Conservation (phyloP, 2,329 filamentous ascomycete species). For the Neopestalotiopsis clavispora region DNA sequence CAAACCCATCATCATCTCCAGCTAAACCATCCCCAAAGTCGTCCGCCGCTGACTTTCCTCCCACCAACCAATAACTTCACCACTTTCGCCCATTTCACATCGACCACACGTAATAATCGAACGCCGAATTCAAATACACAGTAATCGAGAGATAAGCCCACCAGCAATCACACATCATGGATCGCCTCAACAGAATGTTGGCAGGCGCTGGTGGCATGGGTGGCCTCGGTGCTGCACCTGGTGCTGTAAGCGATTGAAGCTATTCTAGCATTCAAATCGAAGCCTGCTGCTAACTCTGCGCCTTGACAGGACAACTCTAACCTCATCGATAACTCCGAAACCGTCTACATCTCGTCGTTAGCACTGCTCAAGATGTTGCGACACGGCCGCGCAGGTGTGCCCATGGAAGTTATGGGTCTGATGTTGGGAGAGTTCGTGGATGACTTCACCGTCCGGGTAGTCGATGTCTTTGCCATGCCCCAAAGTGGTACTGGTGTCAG, state of each 20-base stretch:
- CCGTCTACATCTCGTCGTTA: slow-evolving; percentile 97
- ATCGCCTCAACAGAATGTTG: slow-evolving; percentile 89
- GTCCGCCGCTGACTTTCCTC: background rate
- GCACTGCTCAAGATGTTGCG: slow-evolving; percentile 98
- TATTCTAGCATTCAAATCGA: background rate
- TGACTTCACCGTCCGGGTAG: slow-evolving; percentile 97
- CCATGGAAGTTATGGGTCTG: slow-evolving; percentile 99
- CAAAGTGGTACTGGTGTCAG: slow-evolving; percentile 98
- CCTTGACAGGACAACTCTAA: slow-evolving; percentile 77
- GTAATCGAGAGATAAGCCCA: background rate
- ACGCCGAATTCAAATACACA: background rate
- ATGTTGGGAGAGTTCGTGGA: slow-evolving; percentile 99
- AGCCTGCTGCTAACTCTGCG: background rate
- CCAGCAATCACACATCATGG: slow-evolving; percentile 61
- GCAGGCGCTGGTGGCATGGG: slow-evolving; percentile 73
- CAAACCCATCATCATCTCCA: slow-evolving; percentile 14
- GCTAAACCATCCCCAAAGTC: slow-evolving; percentile 4
- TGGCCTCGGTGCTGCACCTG: slow-evolving; percentile 63
- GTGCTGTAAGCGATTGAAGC: slow-evolving; percentile 56
- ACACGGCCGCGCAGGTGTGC: slow-evolving; percentile 95
- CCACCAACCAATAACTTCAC: background rate
- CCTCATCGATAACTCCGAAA: slow-evolving; percentile 98
- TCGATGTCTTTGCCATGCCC: slow-evolving; percentile 99
- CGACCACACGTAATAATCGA: background rate
- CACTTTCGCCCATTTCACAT: background rate